These are phyloP conservation scores for Solanum piurae DNA, from an alignment of 257 asterid genomes.

Conservation along the genomic window DNA sequence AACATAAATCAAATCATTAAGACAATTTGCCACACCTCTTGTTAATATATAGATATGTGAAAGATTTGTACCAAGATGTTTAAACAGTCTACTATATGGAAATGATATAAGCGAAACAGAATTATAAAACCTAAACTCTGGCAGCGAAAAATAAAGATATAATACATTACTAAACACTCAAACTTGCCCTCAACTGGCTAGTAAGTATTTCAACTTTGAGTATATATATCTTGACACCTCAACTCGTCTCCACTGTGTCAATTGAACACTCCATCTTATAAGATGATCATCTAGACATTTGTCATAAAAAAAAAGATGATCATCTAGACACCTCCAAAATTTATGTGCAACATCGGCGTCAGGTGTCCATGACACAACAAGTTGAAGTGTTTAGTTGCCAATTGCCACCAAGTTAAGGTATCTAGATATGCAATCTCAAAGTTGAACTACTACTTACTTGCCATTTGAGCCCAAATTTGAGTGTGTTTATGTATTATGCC, in stretches of 20 bases:
- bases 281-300: not conserved
- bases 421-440: not conserved
- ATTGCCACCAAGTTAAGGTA: not conserved
- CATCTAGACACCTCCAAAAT: not conserved
- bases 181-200: not conserved
- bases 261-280: not conserved
- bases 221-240: not conserved
- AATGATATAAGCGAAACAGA: not conserved
- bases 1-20: not conserved
- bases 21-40: not conserved
- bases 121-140: not conserved
- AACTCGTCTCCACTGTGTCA: not conserved
- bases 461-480: not conserved
- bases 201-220: not conserved
- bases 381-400: not conserved
- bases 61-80: not conserved
- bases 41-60: not conserved
- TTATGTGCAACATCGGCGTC: too few species aligned
- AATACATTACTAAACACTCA: not conserved
- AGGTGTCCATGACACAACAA: not conserved
- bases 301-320: too few species aligned
- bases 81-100: not conserved
- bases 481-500: not conserved
- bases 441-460: not conserved
- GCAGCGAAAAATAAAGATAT: not conserved